Conservation (phyloP, 1,284 basidiomycete species). For the Cryptococcus neoformans region DNA sequence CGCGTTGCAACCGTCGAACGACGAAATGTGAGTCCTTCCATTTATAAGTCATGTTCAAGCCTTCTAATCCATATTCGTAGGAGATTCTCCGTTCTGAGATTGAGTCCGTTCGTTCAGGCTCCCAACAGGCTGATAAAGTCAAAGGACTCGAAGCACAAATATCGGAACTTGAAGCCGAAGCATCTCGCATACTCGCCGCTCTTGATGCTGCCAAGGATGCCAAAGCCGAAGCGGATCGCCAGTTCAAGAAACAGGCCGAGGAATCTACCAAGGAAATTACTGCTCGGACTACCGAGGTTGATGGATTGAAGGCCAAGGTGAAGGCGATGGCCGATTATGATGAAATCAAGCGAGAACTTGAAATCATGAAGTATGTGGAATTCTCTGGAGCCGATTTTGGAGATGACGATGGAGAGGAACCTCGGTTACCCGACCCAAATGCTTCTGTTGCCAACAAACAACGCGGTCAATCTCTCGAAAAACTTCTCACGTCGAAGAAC, state of each 20-base stretch:
- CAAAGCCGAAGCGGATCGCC: conserved; percentile 56
- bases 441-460: conserved; percentile 72
- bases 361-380: conserved; percentile 98
- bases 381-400: conserved; percentile 80
- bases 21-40: conserved; percentile 65
- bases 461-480: conserved; percentile 79
- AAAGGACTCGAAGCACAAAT: conserved; percentile 69
- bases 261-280: conserved; percentile 62
- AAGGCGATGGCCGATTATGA: conserved; percentile 81
- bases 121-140: conserved; percentile 67
- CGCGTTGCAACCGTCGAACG: conserved; percentile 88
- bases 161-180: conserved; percentile 68
- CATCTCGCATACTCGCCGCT: conserved; percentile 62
- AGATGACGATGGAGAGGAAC: conserved; percentile 46
- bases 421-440: conserved; percentile 77
- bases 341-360: conserved; percentile 91
- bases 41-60: background rate
- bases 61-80: conserved; percentile 50
- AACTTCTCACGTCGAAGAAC: conserved; percentile 88
- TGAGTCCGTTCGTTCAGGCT: conserved; percentile 77
- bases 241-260: conserved; percentile 58
- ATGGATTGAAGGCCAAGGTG: conserved; percentile 63
- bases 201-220: conserved; percentile 67
- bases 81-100: conserved; percentile 91
- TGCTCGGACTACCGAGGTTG: conserved; percentile 61